These are phyloP conservation scores for Debaryomyces prosopidis DNA, from an alignment of 805 yeast species.

Conservation along the genomic window DNA sequence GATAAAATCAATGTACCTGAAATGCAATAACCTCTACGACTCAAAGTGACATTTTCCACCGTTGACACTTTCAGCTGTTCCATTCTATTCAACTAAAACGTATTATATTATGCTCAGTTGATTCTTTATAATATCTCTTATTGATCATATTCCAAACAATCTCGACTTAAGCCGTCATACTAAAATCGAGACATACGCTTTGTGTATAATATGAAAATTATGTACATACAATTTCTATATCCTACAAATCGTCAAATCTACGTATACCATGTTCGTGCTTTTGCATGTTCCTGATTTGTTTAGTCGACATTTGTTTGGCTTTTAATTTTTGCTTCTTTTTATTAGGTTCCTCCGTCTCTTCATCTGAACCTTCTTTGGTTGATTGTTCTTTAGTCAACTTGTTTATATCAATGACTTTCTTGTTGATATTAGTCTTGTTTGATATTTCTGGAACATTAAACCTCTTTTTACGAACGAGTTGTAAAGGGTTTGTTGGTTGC, in stretches of 20 bases:
- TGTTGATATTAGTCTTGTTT: conserved; percentile 14
- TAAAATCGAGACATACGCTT: no score
- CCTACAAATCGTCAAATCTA: conserved; percentile 59
- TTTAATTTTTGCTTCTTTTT: conserved; percentile 35
- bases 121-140: no score
- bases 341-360: conserved; percentile 16
- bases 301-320: conserved; percentile 34
- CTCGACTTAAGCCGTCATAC: no score
- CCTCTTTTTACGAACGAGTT: conserved; percentile 14
- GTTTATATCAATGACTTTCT: conserved; percentile 18
- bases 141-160: no score
- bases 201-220: no score
- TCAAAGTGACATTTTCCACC: conserved; percentile 39
- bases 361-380: conserved; percentile 10
- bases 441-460: conserved; percentile 6
- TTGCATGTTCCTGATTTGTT: conserved; percentile 49
- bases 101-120: neutral
- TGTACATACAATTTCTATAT: no score
- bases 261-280: conserved; percentile 64
- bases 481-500: conserved; percentile 3
- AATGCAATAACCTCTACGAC: conserved; percentile 38
- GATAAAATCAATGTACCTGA: conserved; percentile 39
- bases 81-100: conserved; percentile 17
- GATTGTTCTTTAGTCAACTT: conserved; percentile 10
- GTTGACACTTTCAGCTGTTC: conserved; percentile 26